Conservation (phyloP, 164 flowering plant species). For the Malania oleifera region DNA sequence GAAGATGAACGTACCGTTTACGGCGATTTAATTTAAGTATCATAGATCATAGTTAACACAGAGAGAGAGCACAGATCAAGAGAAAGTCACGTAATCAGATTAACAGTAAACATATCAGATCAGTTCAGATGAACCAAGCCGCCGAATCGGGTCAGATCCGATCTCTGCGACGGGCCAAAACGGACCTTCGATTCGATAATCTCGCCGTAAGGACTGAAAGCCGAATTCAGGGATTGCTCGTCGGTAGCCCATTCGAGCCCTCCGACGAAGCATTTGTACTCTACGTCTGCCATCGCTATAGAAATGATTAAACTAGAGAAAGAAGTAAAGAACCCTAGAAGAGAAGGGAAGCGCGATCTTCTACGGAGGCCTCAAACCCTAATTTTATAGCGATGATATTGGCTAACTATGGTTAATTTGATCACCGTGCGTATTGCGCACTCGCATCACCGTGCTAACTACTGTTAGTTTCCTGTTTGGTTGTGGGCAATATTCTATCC, state of each 20-base stretch:
- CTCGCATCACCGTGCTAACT: background rate
- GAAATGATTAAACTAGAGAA: too few relatives aligned
- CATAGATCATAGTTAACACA: constrained; percentile 7
- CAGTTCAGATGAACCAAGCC: constrained; percentile 7
- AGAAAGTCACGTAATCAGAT: background rate
- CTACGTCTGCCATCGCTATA: constrained; percentile 15
- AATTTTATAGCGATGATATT: constrained; percentile 6
- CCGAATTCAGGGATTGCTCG: constrained; percentile 18
- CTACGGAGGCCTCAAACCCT: background rate
- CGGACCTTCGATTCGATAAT: constrained; percentile 33
- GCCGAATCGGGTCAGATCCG: constrained; percentile 14
- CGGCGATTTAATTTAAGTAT: constrained; percentile 14
- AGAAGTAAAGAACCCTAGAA: background rate
- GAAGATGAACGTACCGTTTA: constrained; percentile 24
- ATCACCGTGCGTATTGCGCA: background rate
- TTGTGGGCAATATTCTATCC: background rate
- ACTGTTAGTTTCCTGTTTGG: constrained; percentile 1
- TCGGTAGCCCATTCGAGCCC: constrained; percentile 35
- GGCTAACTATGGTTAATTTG: constrained; percentile 5
- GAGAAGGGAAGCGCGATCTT: background rate
- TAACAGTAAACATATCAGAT: constrained; percentile 4
- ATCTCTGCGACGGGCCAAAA: constrained; percentile 4
- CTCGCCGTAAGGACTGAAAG: constrained; percentile 24
- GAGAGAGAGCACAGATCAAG: constrained; percentile 8
- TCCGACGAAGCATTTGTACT: constrained; percentile 31